phyloP scores from a whole-genome alignment of 495 filamentous ascomycete species.

The Neurospora hispaniola region DNA sequence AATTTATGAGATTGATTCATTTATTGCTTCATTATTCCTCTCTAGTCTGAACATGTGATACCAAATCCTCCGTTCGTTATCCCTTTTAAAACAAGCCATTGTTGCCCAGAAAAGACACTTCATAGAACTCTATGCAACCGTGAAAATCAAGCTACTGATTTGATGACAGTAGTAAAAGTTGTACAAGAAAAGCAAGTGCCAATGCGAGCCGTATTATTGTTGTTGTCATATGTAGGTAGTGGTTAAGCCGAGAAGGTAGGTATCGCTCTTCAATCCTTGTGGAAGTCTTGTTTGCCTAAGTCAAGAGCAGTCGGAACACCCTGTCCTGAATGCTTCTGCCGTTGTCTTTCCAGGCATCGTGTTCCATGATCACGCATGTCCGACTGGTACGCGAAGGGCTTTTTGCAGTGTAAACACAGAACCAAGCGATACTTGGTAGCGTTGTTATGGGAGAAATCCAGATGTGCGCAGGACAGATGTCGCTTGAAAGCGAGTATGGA shows the following conservation, averaged over 20 bases:
- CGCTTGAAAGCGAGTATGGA: not conserved
- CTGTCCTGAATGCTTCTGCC: not conserved
- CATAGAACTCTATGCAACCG: not conserved
- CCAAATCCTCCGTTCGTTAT: not conserved
- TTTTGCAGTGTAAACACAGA: not conserved
- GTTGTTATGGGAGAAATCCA: not conserved
- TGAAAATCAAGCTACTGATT: not conserved
- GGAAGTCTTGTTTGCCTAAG: not conserved
- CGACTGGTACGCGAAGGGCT: not conserved
- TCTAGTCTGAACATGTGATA: not conserved
- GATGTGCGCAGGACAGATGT: not conserved
- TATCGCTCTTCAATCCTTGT: not conserved
- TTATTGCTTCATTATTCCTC: not conserved
- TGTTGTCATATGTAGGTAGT: not conserved
- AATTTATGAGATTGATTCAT: not conserved
- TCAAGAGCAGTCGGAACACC: not conserved
- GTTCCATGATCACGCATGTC: not conserved
- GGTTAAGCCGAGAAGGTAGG: not conserved
- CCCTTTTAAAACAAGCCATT: not conserved
- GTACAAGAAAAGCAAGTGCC: not conserved
- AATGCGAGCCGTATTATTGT: not conserved
- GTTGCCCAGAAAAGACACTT: not conserved
- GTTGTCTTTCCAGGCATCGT: not conserved
- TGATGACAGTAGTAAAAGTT: not conserved
- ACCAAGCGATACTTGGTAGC: not conserved